These are phyloP conservation scores for Seiridium cupressi DNA, from an alignment of 2,329 filamentous ascomycete species.

Conservation along the genomic window DNA sequence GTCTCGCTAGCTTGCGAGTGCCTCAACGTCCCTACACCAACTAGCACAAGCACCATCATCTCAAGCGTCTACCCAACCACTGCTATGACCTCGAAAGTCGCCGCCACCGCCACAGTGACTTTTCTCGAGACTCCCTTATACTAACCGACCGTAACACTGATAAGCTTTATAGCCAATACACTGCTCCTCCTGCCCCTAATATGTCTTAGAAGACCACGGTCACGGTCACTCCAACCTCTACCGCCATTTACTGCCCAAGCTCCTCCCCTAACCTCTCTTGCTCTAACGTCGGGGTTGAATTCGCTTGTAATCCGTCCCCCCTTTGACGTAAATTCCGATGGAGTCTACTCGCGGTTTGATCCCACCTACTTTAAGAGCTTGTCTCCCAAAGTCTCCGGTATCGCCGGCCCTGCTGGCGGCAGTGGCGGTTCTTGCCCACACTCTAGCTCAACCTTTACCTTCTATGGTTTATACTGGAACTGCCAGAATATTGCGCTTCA, in stretches of 20 bases:
- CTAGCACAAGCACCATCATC: slow-evolving; percentile 3
- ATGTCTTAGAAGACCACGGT: background rate
- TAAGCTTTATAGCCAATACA: background rate
- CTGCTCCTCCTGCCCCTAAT: background rate
- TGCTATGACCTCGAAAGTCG: background rate
- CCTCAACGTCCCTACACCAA: background rate
- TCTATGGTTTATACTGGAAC: background rate
- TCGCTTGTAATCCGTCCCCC: background rate
- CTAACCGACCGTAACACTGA: background rate
- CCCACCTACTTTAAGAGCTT: background rate
- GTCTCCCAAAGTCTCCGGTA: background rate
- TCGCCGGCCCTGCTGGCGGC: background rate
- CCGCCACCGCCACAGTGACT: background rate
- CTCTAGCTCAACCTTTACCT: background rate
- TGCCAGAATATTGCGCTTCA: background rate
- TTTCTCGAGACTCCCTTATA: background rate
- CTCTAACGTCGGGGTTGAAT: background rate
- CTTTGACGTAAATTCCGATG: background rate
- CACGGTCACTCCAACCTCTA: background rate
- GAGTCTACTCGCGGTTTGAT: background rate
- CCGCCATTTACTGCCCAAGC: slow-evolving; percentile 2
- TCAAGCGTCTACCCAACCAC: slow-evolving; percentile 3
- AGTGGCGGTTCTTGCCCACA: background rate
- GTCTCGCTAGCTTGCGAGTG: background rate
- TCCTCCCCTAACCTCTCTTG: background rate